These are phyloP conservation scores for Mortierella hygrophila DNA, from an alignment of 192 early-diverging fungal genomes.

Conservation along the genomic window DNA sequence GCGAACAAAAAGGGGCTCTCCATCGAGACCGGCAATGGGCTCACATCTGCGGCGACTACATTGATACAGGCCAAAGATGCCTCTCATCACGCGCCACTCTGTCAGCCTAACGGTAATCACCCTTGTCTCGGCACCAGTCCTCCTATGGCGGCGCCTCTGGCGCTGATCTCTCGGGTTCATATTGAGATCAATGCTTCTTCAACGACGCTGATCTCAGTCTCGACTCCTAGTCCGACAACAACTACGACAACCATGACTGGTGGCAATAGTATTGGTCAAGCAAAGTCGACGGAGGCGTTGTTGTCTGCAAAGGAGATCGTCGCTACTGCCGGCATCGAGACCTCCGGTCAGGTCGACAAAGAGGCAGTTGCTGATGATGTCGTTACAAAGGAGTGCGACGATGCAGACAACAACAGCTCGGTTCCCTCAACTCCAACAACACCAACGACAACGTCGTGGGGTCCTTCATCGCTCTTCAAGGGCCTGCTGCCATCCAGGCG, in stretches of 20 bases:
- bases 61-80: neutral
- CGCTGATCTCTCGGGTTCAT: neutral
- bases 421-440: neutral
- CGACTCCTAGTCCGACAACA: neutral
- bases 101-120: neutral
- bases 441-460: neutral
- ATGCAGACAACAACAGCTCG: neutral
- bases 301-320: neutral
- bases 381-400: neutral
- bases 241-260: neutral
- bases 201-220: neutral
- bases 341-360: neutral
- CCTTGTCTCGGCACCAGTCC: constrained; percentile 10
- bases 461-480: neutral
- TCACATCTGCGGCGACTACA: neutral
- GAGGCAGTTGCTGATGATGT: neutral
- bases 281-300: neutral
- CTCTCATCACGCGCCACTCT: neutral
- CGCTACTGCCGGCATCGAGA: neutral
- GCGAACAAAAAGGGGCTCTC: neutral
- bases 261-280: neutral
- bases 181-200: constrained; percentile 18
- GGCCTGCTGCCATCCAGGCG: neutral
- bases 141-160: neutral
- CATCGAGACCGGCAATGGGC: neutral